Base-by-base conservation (phyloP, 2,329 filamentous ascomycete genomes). In the Botrytis fragariae region DNA sequence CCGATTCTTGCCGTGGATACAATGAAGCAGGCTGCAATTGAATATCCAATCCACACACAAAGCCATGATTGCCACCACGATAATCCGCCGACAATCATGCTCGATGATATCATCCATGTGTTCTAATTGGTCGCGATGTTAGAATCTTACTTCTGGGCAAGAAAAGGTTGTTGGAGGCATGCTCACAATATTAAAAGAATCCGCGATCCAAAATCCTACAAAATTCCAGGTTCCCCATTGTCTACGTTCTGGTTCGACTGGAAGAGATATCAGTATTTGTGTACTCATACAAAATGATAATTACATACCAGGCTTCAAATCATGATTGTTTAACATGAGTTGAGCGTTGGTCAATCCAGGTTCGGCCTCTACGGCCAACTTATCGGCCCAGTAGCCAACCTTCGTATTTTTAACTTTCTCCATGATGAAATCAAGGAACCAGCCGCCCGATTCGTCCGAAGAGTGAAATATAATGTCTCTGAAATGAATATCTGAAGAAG, bases 51-150 rank as follows among this genome's bases (percentile, higher is more conserved):
- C 91, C 94, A 95, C 61, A 97, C 93, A 79, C 92, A 94, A n/a
- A 94, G 84, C 91, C 92, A 94, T 3, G 93, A 91, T 83, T 97
- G 93, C 94, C 94, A 97, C 94, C 94, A 97, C 12, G 93, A 93
- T 35, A 97, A 85, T 20, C 93, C 93, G 35, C 72, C 73, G 65
- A 91, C 88, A 48, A 97, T 93, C 88, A 94, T 94, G 54, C 92
- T 90, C 1, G 92, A 93, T 0, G 93, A 92, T 75, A 97, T 96
- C 93, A 97, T 97, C 94, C 93, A 97, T 2, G 93, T 96, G 82
- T 95, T 96, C 83, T 89, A 72, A 77, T 64, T 79, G 10, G 59
- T 35, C 25, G 25, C 48, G 14, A 79, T 79, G 73, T 77, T 54
- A 74, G 62, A 7, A 57, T 71, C 79, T 54, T 48, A 48, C 63